Percentiles rank a stretch among this genome's conserved stretches.
phyloP scores from a whole-genome alignment of 176 grass and related monocot species.

The Tillandsia fasciculata region DNA sequence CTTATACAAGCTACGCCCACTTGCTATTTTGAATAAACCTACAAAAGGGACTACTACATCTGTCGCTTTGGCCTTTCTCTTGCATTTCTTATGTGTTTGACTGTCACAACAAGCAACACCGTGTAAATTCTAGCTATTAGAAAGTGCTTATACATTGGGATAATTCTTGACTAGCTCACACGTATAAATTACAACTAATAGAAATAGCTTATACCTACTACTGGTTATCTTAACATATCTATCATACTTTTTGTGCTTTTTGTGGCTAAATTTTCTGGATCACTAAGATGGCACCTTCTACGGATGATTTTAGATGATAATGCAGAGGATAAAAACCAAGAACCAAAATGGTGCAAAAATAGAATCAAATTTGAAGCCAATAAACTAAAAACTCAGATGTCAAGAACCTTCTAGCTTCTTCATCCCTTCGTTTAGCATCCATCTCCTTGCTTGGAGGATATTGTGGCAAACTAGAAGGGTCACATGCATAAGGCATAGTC shows the following conservation, averaged over 20 bases:
- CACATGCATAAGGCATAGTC: conserved; percentile 2
- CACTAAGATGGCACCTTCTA: background rate
- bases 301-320: background rate
- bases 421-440: conserved; percentile 6
- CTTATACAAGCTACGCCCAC: no score
- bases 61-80: no score
- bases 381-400: background rate
- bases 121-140: no score
- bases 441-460: conserved; percentile 5
- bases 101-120: no score
- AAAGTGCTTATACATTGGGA: no score
- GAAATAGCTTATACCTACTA: no score
- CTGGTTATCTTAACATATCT: background rate
- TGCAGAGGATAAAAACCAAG: background rate
- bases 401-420: conserved; percentile 2
- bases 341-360: background rate
- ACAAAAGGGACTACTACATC: no score
- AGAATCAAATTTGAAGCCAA: background rate
- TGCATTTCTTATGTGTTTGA: no score
- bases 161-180: no score
- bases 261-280: background rate
- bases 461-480: conserved; percentile 1
- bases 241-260: background rate
- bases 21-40: no score
- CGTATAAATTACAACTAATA: no score